Base-by-base conservation (phyloP, 306 rosid genomes). In the Ormosia emarginata region DNA sequence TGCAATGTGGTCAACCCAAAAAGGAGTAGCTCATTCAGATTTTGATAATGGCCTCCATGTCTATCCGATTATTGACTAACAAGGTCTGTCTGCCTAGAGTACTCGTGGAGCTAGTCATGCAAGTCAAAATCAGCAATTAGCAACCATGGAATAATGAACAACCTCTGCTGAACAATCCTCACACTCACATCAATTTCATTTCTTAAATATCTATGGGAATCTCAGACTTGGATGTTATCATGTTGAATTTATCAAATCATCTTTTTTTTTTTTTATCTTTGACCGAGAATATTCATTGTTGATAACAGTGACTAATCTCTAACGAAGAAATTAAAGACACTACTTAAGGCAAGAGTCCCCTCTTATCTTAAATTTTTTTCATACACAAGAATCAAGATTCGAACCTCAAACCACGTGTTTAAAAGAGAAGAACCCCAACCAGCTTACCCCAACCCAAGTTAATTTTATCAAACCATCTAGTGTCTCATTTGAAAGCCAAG, bases 141-240 rank as follows among this genome's bases (percentile, higher is more conserved):
- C n/a, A 79, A 62, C 68, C 86, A 66, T 64, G 71, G 72, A 83
- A 77, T 56, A 58, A 67, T 74, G 62, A 65, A 58, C 11, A 8
- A 4, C 63, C 71, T 61, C 43, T 64, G 5, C 49, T 58, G 57
- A 61, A 46, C 34, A 70, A 79, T 78, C 74, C 63, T 40, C 80
- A 56, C 86, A 85, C 63, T 40, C 80, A 56, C 86, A 85, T 82
- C 83, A 77, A 56, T 37, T 55, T 47, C 79, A 17, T 73, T 47
- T 67, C 62, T 53, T 71, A 84, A 82, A 83, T 85, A 85, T 86
- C 87, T 81, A 49, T 50, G 40, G 43, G 74, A 83, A 72, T 85
- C 40, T 75, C 67, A 71, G 77, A 79, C 82, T 83, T 71, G 29
- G 50, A 40, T 57, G 29, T 62, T 44, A 62, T 79, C 75, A 63